These are phyloP conservation scores for Exophiala spinifera DNA, from an alignment of 2,329 filamentous ascomycete species.

Conservation along the genomic window DNA sequence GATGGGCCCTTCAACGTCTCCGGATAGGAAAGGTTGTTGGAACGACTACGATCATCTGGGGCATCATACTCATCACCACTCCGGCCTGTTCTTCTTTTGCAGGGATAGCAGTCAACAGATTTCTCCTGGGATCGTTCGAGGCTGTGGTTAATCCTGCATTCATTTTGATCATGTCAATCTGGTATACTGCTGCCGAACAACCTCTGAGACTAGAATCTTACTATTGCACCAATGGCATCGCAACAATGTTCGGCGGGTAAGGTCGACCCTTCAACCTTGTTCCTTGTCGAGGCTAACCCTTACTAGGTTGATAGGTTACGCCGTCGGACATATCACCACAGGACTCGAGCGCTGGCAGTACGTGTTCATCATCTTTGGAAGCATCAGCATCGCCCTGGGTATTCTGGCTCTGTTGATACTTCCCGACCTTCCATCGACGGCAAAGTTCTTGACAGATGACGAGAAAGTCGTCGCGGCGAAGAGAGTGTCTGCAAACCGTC, in stretches of 20 bases:
- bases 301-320: conserved; percentile 22
- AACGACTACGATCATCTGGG: conserved; percentile 29
- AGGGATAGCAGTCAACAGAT: conserved; percentile 20
- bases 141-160: conserved; percentile 36
- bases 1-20: conserved; percentile 47
- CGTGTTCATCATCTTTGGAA: conserved; percentile 23
- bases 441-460: conserved; percentile 34
- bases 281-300: conserved; percentile 37
- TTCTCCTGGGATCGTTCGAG: conserved; percentile 20
- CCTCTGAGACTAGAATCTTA: conserved; percentile 18
- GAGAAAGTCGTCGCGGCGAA: conserved; percentile 52
- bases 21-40: conserved; percentile 50
- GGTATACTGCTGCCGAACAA: conserved; percentile 24
- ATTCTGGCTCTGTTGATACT: conserved; percentile 15
- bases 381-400: conserved; percentile 17
- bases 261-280: conserved; percentile 47
- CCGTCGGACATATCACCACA: conserved; percentile 22
- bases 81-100: conserved; percentile 19
- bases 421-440: conserved; percentile 18
- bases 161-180: conserved; percentile 28
- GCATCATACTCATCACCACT: conserved; percentile 20
- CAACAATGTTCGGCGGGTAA: conserved; percentile 60
- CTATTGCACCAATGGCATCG: conserved; percentile 53
- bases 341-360: conserved; percentile 29
- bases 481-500: conserved; percentile 50